A percentile compares a stretch with the other conserved stretches of the same genome.
These are phyloP conservation scores for Avena insularis DNA, from an alignment of 176 grass and related monocot species.

Conservation along the genomic window DNA sequence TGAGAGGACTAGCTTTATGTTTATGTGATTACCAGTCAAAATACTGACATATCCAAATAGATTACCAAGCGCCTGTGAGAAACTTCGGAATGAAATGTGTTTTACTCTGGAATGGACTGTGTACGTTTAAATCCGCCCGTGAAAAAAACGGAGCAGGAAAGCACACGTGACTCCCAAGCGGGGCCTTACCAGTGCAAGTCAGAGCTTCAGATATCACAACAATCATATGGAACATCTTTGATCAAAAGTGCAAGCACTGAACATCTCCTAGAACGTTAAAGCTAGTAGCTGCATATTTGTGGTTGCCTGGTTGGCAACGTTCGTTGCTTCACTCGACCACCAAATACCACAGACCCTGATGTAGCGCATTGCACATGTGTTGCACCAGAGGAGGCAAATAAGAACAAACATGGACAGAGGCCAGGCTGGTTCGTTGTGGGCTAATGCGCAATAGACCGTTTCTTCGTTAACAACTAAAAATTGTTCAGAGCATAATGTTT, in stretches of 20 bases:
- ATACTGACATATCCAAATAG: too few species aligned
- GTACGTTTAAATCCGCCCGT: too few species aligned
- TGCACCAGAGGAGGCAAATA: constrained; percentile 12
- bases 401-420: background rate
- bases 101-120: too few species aligned
- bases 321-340: background rate
- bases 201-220: background rate
- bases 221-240: background rate
- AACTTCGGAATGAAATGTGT: too few species aligned
- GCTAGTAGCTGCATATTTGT: background rate
- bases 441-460: background rate
- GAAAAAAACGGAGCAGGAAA: too few species aligned
- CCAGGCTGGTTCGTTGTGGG: constrained; percentile 4
- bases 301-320: background rate
- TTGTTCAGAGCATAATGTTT: constrained; percentile 1
- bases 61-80: too few species aligned
- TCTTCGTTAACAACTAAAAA: background rate
- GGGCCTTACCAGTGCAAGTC: background rate
- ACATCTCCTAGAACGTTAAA: background rate
- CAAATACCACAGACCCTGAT: background rate
- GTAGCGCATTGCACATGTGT: background rate
- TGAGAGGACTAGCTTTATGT: too few species aligned
- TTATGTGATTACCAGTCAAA: too few species aligned
- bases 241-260: background rate
- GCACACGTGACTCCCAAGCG: too few species aligned